Conservation (phyloP, 371 early-diverging fungal genomes). For the Haplosporangium sp. region DNA sequence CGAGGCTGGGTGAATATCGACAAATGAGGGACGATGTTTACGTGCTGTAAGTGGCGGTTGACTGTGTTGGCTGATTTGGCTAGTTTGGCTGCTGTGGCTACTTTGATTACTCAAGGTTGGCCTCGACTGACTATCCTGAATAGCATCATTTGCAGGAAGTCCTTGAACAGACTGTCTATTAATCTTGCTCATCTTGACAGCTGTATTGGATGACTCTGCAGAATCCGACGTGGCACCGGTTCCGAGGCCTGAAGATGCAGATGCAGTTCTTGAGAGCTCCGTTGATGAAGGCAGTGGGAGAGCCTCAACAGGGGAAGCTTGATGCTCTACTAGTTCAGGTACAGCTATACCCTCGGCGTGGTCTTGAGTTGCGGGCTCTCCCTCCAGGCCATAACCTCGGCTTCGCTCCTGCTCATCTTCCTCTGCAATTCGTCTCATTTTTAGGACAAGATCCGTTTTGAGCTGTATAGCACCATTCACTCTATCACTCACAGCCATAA, state of each 20-base stretch:
- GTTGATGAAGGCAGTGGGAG: slow-evolving; percentile 14
- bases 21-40: slow-evolving; percentile 54
- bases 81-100: slow-evolving; percentile 14
- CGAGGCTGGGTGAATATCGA: slow-evolving; percentile 51
- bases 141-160: neutral
- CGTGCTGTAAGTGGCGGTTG: neutral
- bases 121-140: slow-evolving; percentile 11
- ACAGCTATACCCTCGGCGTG: slow-evolving; percentile 16
- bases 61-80: slow-evolving; percentile 7
- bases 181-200: slow-evolving; percentile 27
- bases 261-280: slow-evolving; percentile 46
- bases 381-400: slow-evolving; percentile 50
- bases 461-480: slow-evolving; percentile 47
- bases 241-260: slow-evolving; percentile 35
- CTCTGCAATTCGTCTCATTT: slow-evolving; percentile 50
- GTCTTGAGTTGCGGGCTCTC: slow-evolving; percentile 29
- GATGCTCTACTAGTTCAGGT: slow-evolving; percentile 47
- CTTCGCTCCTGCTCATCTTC: slow-evolving; percentile 49
- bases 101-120: slow-evolving; percentile 1
- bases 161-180: slow-evolving; percentile 17
- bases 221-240: slow-evolving; percentile 42
- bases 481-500: slow-evolving; percentile 31
- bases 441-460: slow-evolving; percentile 43
- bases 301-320: slow-evolving; percentile 42
- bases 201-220: slow-evolving; percentile 51